These are phyloP conservation scores for Terfezia boudieri DNA, from an alignment of 495 filamentous ascomycete species.

Conservation along the genomic window DNA sequence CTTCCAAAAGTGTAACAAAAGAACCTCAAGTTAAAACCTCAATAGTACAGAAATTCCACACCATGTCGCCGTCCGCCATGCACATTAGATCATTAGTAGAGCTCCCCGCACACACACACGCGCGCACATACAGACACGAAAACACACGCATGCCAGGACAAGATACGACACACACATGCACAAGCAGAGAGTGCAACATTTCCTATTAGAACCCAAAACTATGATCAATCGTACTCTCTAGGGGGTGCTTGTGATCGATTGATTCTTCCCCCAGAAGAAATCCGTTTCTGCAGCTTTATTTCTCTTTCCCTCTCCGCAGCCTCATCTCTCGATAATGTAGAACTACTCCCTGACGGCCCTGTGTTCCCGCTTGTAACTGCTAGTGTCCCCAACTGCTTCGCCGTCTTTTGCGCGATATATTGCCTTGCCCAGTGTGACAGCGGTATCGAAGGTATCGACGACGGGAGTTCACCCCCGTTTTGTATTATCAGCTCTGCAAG, in stretches of 20 bases:
- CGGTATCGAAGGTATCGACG: slow-evolving; percentile 46
- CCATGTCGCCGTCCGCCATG: no score
- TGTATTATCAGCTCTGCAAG: slow-evolving; percentile 82
- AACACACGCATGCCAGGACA: no score
- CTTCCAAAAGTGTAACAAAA: no score
- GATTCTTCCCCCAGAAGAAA: slow-evolving; percentile 36
- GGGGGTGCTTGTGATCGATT: slow-evolving; percentile 23
- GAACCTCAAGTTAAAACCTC: no score
- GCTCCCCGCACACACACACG: no score
- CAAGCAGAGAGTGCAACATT: no score
- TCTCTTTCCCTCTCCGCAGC: slow-evolving; percentile 30
- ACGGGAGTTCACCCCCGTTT: slow-evolving; percentile 77
- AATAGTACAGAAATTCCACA: no score
- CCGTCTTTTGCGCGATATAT: slow-evolving; percentile 67
- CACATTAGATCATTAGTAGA: no score
- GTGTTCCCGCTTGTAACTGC: slow-evolving; percentile 2
- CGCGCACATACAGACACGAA: no score
- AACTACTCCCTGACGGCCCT: slow-evolving; percentile 2
- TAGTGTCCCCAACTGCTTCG: slow-evolving; percentile 12
- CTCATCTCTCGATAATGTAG: slow-evolving; percentile 12
- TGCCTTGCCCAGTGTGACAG: slow-evolving; percentile 52
- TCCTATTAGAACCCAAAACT: not conserved
- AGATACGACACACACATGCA: no score
- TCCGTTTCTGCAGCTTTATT: slow-evolving; percentile 34
- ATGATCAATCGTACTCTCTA: not conserved